Evolutionary conservation across 2,329 filamentous ascomycete genomes (phyloP).

Genomic region (Aspergillus tanneri): DNA sequence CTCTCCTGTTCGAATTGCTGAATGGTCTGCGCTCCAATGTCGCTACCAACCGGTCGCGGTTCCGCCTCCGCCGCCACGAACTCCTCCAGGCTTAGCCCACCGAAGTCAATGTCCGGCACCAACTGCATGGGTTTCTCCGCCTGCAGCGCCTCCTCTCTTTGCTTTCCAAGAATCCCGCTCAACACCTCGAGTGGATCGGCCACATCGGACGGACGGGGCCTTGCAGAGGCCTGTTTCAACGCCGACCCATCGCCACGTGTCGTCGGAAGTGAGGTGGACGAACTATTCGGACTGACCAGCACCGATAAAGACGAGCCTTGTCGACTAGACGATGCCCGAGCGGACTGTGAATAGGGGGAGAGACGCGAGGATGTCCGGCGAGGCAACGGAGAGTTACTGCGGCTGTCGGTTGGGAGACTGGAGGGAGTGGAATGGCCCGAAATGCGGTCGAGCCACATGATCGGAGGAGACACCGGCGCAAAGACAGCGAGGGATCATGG

Average conservation of each 20-base stretch:
- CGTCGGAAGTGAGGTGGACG: slow-evolving; percentile 71
- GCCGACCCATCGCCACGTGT: slow-evolving; percentile 67
- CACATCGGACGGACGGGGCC: slow-evolving; percentile 54
- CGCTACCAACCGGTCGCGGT: slow-evolving; percentile 27
- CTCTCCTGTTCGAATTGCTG: slow-evolving; percentile 80
- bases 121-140: slow-evolving; percentile 40
- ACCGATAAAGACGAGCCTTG: slow-evolving; percentile 77
- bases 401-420: slow-evolving; percentile 60
- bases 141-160: slow-evolving; percentile 13
- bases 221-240: slow-evolving; percentile 59
- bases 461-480: slow-evolving; percentile 18
- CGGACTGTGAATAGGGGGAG: slow-evolving; percentile 66
- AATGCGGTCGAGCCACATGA: slow-evolving; percentile 90
- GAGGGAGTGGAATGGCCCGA: slow-evolving; percentile 67
- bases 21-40: slow-evolving; percentile 58
- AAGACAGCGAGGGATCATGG: slow-evolving; percentile 12
- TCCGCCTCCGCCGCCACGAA: slow-evolving; percentile 52
- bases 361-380: slow-evolving; percentile 67
- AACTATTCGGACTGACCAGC: slow-evolving; percentile 69
- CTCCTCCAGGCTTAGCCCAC: slow-evolving; percentile 70
- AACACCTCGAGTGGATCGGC: slow-evolving; percentile 72
- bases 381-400: slow-evolving; percentile 69
- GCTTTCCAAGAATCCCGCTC: slow-evolving; percentile 56
- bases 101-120: slow-evolving; percentile 73
- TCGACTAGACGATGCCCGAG: slow-evolving; percentile 66